A percentile compares a stretch with the other conserved stretches of the same genome.
Evolutionary conservation across 495 filamentous ascomycete genomes (phyloP).

Genomic region (Xylaria venustula): DNA sequence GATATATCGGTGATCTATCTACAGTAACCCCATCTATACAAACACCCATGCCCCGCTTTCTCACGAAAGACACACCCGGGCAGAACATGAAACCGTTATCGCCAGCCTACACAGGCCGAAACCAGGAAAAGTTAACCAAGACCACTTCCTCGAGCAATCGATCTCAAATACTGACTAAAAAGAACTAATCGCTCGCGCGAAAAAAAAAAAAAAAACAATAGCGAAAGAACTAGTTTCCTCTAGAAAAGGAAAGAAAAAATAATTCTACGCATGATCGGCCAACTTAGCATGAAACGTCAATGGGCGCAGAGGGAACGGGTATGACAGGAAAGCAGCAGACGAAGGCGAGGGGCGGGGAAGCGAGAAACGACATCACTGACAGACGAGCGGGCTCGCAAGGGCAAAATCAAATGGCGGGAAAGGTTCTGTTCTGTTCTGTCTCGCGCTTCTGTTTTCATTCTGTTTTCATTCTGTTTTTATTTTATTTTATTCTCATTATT

Average conservation of each 20-base stretch:
- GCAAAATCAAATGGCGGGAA: not conserved
- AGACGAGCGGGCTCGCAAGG: not conserved
- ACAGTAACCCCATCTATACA: not conserved
- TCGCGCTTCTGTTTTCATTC: constrained; percentile 3
- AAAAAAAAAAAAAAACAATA: not conserved
- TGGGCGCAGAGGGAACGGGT: not conserved
- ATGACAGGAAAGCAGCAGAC: not conserved
- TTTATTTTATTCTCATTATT: constrained; percentile 3
- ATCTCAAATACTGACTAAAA: not conserved
- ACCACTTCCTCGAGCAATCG: constrained; percentile 14
- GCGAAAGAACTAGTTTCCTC: too few species aligned
- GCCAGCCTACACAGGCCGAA: not conserved
- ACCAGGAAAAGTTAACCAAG: too few species aligned
- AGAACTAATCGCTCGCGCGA: constrained; percentile 19
- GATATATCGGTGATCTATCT: not conserved
- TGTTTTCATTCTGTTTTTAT: constrained; percentile 8
- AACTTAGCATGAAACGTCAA: too few species aligned
- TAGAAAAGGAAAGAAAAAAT: too few species aligned
- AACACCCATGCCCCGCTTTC: not conserved
- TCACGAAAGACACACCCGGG: constrained; percentile 1
- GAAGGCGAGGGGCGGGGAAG: not conserved
- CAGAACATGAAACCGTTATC: not conserved
- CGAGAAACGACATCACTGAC: not conserved
- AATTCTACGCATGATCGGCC: too few species aligned
- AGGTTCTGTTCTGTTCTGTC: not conserved